Evolutionary conservation across 805 yeast genomes (phyloP).

Genomic region (Ogataea populi-albae): DNA sequence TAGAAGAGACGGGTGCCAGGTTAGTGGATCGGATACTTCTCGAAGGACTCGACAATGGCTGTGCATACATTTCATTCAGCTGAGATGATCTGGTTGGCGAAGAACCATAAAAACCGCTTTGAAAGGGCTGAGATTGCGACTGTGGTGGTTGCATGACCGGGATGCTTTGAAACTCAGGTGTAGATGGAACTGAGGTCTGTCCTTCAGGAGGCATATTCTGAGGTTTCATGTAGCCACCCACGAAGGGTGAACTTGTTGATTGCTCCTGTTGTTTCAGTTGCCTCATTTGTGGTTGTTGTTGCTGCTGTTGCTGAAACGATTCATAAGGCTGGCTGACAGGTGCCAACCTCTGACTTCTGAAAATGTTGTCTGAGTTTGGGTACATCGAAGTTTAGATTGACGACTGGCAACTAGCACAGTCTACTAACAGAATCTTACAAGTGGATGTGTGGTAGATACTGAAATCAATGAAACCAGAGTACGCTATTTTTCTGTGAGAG

Average conservation of each 20-base stretch:
- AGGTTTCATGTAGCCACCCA: conserved; percentile 19
- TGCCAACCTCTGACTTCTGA: too few relatives aligned
- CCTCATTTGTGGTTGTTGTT: conserved; percentile 14
- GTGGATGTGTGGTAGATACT: too few relatives aligned
- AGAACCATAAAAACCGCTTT: conserved; percentile 19
- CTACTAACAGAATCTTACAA: too few relatives aligned
- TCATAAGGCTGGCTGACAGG: too few relatives aligned
- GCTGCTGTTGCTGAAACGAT: conserved; percentile 16
- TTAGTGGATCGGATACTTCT: conserved; percentile 31
- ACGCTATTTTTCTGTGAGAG: too few relatives aligned
- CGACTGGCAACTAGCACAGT: too few relatives aligned
- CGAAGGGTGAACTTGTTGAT: conserved; percentile 12
- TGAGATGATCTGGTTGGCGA: conserved; percentile 25
- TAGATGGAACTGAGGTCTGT: background rate
- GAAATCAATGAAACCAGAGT: too few relatives aligned
- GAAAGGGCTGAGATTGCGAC: conserved; percentile 9
- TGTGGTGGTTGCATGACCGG: conserved; percentile 26
- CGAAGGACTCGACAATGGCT: conserved; percentile 36
- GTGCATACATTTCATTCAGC: conserved; percentile 22
- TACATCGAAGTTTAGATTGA: too few relatives aligned
- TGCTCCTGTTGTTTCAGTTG: conserved; percentile 17
- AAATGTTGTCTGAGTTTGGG: too few relatives aligned
- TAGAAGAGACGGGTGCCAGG: conserved; percentile 30
- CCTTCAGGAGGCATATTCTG: too few relatives aligned
- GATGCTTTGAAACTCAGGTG: conserved; percentile 17